A percentile compares a stretch with the other conserved stretches of the same genome.
phyloP scores from a whole-genome alignment of 169 alveolate species.

The Plasmodium gonderi region DNA sequence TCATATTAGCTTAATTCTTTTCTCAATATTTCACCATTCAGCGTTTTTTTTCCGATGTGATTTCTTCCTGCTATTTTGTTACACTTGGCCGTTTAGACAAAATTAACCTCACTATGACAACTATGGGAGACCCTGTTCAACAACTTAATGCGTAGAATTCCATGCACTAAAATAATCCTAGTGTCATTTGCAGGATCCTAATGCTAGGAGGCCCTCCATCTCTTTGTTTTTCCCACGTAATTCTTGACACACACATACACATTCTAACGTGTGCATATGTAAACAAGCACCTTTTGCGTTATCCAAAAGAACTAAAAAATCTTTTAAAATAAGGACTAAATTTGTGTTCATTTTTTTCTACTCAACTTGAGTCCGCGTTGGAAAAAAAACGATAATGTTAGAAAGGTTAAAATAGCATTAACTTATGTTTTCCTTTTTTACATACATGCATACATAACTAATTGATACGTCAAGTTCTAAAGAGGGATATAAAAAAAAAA shows the following conservation, averaged over 20 bases:
- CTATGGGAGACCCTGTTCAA: neutral
- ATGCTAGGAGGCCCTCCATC: neutral
- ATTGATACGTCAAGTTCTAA: neutral
- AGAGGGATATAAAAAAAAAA: neutral
- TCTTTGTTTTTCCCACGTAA: neutral
- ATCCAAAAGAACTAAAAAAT: neutral
- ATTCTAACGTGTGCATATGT: neutral
- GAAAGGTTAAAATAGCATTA: neutral
- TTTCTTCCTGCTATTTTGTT: neutral
- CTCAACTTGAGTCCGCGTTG: neutral
- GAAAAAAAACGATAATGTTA: neutral
- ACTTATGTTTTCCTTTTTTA: neutral
- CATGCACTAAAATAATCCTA: neutral
- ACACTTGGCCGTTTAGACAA: neutral
- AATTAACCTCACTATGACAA: too few relatives aligned
- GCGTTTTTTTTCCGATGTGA: neutral
- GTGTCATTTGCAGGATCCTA: neutral
- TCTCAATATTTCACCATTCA: neutral
- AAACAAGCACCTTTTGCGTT: neutral
- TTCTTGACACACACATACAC: neutral
- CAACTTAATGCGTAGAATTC: neutral
- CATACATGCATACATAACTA: neutral
- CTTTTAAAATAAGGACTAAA: neutral
- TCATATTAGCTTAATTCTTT: neutral
- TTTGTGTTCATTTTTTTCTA: neutral